Evolutionary conservation across 73 alveolate species (phyloP).

Genomic region (Paramecium tetraurelia): DNA sequence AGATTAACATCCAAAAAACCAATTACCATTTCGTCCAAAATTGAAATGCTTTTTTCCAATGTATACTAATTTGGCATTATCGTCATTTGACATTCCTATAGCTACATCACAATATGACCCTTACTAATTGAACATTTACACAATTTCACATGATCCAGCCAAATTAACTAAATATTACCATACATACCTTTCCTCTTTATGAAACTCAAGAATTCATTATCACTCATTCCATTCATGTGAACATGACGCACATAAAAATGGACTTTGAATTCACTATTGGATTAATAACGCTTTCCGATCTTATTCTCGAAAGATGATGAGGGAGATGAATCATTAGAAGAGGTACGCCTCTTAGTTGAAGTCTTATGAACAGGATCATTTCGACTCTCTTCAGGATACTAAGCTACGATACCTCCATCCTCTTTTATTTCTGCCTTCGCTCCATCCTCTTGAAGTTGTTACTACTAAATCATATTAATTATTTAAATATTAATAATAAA

Average conservation of each 20-base stretch:
- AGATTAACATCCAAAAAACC: neutral
- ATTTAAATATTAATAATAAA: neutral
- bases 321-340: neutral
- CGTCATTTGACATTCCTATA: slow-evolving; percentile 36
- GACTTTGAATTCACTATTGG: neutral
- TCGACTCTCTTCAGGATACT: slow-evolving; percentile 13
- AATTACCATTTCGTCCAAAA: slow-evolving; percentile 21
- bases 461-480: neutral
- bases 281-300: neutral
- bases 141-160: slow-evolving; percentile 47
- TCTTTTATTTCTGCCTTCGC: neutral
- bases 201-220: slow-evolving; percentile 8
- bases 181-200: neutral
- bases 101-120: slow-evolving; percentile 51
- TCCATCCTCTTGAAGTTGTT: neutral
- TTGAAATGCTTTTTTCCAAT: slow-evolving; percentile 46
- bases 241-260: slow-evolving; percentile 8
- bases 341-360: neutral
- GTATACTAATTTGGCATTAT: slow-evolving; percentile 43
- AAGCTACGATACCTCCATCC: slow-evolving; percentile 8
- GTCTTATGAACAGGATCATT: neutral
- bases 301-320: slow-evolving; percentile 11
- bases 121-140: slow-evolving; percentile 9
- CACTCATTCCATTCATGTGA: slow-evolving; percentile 42
- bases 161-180: slow-evolving; percentile 28